Evolutionary conservation across 495 filamentous ascomycete species (phyloP).

Genomic region (Halenospora varia): DNA sequence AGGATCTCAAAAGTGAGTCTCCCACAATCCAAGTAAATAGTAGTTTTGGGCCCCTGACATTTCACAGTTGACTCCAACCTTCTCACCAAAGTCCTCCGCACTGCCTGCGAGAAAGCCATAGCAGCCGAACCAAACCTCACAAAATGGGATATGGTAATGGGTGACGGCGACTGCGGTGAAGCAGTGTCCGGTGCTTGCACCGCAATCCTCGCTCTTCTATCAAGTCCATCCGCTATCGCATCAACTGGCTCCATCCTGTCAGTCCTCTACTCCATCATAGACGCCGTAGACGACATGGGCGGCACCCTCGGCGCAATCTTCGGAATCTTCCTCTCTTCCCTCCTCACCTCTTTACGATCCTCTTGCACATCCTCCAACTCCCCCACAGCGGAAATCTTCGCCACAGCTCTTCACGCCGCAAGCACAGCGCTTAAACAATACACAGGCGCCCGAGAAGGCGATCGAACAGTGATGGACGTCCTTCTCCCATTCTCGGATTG

Average conservation of each 20-base stretch:
- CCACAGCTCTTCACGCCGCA: conserved; percentile 53
- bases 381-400: conserved; percentile 33
- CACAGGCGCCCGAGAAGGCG: conserved; percentile 17
- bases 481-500: conserved; percentile 40
- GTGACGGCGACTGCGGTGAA: conserved; percentile 62
- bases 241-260: conserved; percentile 43
- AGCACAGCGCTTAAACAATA: conserved; percentile 34
- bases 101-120: conserved; percentile 45
- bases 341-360: conserved; percentile 28
- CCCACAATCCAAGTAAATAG: background rate
- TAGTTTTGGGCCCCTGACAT: conserved; percentile 13
- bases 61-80: conserved; percentile 38
- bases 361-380: background rate
- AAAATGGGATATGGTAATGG: conserved; percentile 60
- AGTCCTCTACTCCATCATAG: conserved; percentile 48
- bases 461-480: conserved; percentile 29
- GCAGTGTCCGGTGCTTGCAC: conserved; percentile 42
- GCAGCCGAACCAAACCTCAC: conserved; percentile 55
- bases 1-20: conserved; percentile 15
- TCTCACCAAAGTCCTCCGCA: conserved; percentile 46
- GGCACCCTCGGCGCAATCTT: conserved; percentile 59
- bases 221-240: conserved; percentile 8
- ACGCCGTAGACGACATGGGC: conserved; percentile 55
- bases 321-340: conserved; percentile 57
- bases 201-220: conserved; percentile 8